Percentiles rank a stretch among this genome's conserved stretches.
phyloP scores from a whole-genome alignment of 1,284 basidiomycete species.

The Afroboletus lepidellus region DNA sequence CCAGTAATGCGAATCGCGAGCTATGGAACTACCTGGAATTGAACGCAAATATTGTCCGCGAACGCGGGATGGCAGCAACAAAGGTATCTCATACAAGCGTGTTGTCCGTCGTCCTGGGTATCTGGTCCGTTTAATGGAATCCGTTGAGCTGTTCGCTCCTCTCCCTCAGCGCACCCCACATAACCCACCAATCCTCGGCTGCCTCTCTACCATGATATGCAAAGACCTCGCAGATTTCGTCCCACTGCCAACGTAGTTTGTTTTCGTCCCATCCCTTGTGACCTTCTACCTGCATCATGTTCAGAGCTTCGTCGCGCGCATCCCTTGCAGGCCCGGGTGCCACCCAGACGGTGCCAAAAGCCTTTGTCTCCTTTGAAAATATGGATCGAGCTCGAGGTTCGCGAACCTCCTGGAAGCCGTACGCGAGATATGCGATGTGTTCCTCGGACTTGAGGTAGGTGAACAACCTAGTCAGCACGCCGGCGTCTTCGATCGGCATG shows the following conservation, averaged over 20 bases:
- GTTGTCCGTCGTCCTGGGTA: constrained; percentile 5
- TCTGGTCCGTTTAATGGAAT: constrained; percentile 7
- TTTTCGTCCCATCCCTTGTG: constrained; percentile 33
- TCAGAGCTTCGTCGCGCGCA: constrained; percentile 40
- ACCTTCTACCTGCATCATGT: constrained; percentile 25
- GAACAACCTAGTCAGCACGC: constrained; percentile 45
- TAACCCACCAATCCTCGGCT: constrained; percentile 49
- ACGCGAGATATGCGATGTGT: constrained; percentile 41
- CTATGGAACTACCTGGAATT: background rate
- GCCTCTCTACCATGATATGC: constrained; percentile 45
- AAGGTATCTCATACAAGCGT: constrained; percentile 9
- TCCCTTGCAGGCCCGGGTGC: constrained; percentile 40
- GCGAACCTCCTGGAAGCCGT: constrained; percentile 46
- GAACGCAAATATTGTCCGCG: background rate
- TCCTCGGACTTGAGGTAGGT: constrained; percentile 39
- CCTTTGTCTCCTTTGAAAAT: constrained; percentile 30
- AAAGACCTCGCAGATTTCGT: constrained; percentile 43
- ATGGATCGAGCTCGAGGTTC: constrained; percentile 31
- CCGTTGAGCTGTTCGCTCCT: constrained; percentile 24
- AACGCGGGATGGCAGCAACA: background rate
- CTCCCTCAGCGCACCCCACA: constrained; percentile 41
- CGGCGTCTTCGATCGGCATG: constrained; percentile 41
- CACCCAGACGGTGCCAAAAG: constrained; percentile 27
- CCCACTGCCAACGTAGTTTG: constrained; percentile 40
- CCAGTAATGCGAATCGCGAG: background rate